Base-by-base conservation (phyloP, 2,329 filamentous ascomycete species). In the Lasiodiplodia gonubiensis region DNA sequence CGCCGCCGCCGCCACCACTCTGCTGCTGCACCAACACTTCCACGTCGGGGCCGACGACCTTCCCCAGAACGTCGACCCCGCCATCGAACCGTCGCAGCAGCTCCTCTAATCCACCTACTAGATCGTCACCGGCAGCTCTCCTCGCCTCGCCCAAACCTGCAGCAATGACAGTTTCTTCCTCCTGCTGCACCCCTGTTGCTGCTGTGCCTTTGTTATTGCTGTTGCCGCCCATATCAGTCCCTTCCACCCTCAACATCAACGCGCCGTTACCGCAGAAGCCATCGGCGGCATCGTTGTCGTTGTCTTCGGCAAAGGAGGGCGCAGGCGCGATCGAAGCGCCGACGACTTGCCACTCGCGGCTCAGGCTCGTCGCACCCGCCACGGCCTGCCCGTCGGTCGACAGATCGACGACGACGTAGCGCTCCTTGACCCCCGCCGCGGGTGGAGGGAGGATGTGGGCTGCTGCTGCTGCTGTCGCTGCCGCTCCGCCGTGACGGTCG, bases 321-420 rank as follows among this genome's bases (percentile, higher is more conserved):
- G 90, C 89, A 11, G 83, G 81, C 8, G 81, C 80, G 11, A 91
- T 78, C 11, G 79, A 79, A 0, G 85, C 84, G 18, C 80, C 79
- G 39, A 88, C 80, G 16, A 90, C 83, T 72, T 90, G 88, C 89
- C 94, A 98, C 60, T 90, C 86, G 0, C 89, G 81, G 10, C 88
- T 91, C 14, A 97, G 81, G 69, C 90, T 93, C 51, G 90, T 88
- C 1, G 92, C 90, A 67, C 87, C 88, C 0, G 86, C 82, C 0
- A 98, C 86, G 1, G 79, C 82, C 27, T 79, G 80, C 1, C 82
- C 82, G 48, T 82, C 12, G 72, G 55, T 68, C 6, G 72, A 76
- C 33, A 89, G 74, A 71, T 89, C 86, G 25, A 90, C 73, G 2
- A 90, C 78, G 30, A 89, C 74, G 71, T 86, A 86, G 67, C 86